Conservation (phyloP, 192 early-diverging fungal species). For the Coemansia biformis region DNA sequence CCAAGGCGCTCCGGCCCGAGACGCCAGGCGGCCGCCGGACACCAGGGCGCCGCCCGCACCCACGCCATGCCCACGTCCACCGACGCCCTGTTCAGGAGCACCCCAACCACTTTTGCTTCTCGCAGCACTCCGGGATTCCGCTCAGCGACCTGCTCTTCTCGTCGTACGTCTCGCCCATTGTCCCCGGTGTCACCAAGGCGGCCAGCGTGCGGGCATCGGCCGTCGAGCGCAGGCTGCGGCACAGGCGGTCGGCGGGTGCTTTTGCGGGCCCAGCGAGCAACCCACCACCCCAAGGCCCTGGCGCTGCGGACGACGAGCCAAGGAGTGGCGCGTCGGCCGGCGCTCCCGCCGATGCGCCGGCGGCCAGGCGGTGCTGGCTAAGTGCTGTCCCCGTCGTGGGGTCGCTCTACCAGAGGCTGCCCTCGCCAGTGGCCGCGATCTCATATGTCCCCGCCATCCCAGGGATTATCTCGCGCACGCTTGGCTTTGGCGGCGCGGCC, state of each 20-base stretch:
- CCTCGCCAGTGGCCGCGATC: slow-evolving; percentile 23
- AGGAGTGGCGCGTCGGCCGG: too few relatives aligned
- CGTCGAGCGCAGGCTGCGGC: slow-evolving; percentile 34
- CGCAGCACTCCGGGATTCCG: slow-evolving; percentile 70
- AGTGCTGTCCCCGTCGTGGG: slow-evolving; percentile 33
- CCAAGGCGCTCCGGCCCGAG: slow-evolving; percentile 13
- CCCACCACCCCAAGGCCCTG: too few relatives aligned
- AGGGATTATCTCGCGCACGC: slow-evolving; percentile 24
- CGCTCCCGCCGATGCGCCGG: too few relatives aligned
- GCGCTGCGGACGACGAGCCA: too few relatives aligned
- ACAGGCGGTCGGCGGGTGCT: slow-evolving; percentile 18
- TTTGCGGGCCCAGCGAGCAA: too few relatives aligned
- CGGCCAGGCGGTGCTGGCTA: slow-evolving; percentile 23
- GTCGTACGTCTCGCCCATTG: slow-evolving; percentile 43
- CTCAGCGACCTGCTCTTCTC: slow-evolving; percentile 74
- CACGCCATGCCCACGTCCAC: slow-evolving; percentile 21
- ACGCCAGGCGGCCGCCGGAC: slow-evolving; percentile 11
- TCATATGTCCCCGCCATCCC: slow-evolving; percentile 24
- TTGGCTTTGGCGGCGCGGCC: slow-evolving; percentile 1
- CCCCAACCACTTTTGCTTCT: slow-evolving; percentile 69
- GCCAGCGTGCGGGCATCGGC: slow-evolving; percentile 32
- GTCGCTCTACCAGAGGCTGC: slow-evolving; percentile 19
- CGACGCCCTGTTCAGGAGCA: slow-evolving; percentile 35
- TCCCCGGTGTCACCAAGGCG: slow-evolving; percentile 39
- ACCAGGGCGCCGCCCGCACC: slow-evolving; percentile 5